These are phyloP conservation scores for Rhizodiscina lignyota DNA, from an alignment of 495 filamentous ascomycete species.

Conservation along the genomic window DNA sequence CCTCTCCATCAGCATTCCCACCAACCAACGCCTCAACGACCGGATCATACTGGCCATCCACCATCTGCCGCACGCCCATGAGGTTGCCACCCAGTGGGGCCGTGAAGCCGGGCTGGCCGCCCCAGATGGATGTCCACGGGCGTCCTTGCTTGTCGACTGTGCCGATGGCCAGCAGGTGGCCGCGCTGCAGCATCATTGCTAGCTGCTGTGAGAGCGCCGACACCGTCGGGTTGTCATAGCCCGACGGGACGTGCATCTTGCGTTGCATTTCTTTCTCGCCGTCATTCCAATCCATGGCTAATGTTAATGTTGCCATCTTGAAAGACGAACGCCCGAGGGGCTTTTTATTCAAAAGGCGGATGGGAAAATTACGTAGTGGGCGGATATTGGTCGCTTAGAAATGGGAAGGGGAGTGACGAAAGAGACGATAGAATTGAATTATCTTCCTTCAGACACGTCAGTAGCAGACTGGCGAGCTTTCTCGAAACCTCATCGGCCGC, in stretches of 20 bases:
- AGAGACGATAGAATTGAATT: too few relatives aligned
- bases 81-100: slow-evolving; percentile 36
- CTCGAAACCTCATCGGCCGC: too few relatives aligned
- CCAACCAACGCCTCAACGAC: slow-evolving; percentile 39
- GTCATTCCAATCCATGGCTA: slow-evolving; percentile 31
- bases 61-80: slow-evolving; percentile 40
- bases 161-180: slow-evolving; percentile 54
- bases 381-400: too few relatives aligned
- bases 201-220: slow-evolving; percentile 36
- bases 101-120: slow-evolving; percentile 51
- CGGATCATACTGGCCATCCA: slow-evolving; percentile 45
- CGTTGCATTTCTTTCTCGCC: slow-evolving; percentile 34
- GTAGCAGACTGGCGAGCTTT: too few relatives aligned
- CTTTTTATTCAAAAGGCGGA: too few relatives aligned
- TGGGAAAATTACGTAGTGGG: too few relatives aligned
- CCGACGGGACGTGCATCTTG: slow-evolving; percentile 26
- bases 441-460: too few relatives aligned
- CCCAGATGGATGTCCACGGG: slow-evolving; percentile 63
- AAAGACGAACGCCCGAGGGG: too few relatives aligned
- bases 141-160: slow-evolving; percentile 42
- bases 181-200: slow-evolving; percentile 32
- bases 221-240: slow-evolving; percentile 47
- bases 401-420: too few relatives aligned
- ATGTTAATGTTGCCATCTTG: too few relatives aligned
- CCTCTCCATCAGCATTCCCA: slow-evolving; percentile 22